phyloP scores from a whole-genome alignment of 2,329 filamentous ascomycete species.

The Aspergillus versicolor region DNA sequence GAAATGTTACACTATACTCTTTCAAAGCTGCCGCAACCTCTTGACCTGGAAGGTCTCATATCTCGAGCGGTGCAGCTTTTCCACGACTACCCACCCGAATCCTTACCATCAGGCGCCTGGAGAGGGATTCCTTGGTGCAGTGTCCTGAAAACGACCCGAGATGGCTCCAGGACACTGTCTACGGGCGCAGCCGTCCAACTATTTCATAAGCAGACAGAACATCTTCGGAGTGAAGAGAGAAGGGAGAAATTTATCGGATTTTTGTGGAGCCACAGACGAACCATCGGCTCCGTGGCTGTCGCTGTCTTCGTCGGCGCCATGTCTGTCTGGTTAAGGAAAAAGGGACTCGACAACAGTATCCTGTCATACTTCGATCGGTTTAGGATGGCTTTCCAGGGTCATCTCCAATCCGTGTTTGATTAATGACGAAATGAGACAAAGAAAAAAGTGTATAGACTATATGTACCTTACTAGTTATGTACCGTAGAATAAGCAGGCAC shows the following conservation, averaged over 20 bases:
- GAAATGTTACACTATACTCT: slow-evolving; percentile 91
- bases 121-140: slow-evolving; percentile 69
- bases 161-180: slow-evolving; percentile 54
- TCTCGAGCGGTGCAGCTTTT: slow-evolving; percentile 64
- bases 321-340: slow-evolving; percentile 65
- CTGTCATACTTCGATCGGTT: slow-evolving; percentile 34
- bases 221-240: slow-evolving; percentile 67
- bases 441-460: not conserved
- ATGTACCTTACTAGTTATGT: not conserved
- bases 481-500: not conserved
- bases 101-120: slow-evolving; percentile 66
- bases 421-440: not conserved
- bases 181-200: slow-evolving; percentile 65
- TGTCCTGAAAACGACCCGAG: slow-evolving; percentile 79
- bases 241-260: slow-evolving; percentile 51
- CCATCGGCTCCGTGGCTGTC: slow-evolving; percentile 60
- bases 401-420: slow-evolving; percentile 5
- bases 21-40: slow-evolving; percentile 77
- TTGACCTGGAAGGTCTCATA: slow-evolving; percentile 79
- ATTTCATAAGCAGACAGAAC: slow-evolving; percentile 69
- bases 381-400: slow-evolving; percentile 23
- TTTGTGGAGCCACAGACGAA: slow-evolving; percentile 65
- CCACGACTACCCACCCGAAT: slow-evolving; percentile 67
- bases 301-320: slow-evolving; percentile 67
- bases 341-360: slow-evolving; percentile 35